phyloP scores from a whole-genome alignment of 352 stramenopile species.

The Phytophthora nicotianae region DNA sequence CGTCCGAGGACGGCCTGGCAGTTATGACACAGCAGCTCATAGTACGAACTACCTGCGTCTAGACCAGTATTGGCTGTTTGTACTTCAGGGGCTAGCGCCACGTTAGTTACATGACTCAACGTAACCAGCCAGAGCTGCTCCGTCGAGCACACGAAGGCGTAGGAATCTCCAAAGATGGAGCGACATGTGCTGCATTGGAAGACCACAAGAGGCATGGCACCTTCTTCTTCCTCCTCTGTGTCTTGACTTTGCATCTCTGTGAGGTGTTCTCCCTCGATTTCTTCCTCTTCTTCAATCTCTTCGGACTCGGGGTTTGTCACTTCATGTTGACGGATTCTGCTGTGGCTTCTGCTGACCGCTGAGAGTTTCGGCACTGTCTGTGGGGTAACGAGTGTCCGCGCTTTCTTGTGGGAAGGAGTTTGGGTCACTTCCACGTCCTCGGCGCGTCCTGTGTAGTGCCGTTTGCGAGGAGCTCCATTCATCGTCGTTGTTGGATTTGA shows the following conservation, averaged over 20 bases:
- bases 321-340: slow-evolving; percentile 13
- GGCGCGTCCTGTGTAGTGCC: slow-evolving; percentile 25
- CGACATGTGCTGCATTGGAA: slow-evolving; percentile 87
- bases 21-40: slow-evolving; percentile 79
- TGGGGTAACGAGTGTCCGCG: slow-evolving; percentile 21
- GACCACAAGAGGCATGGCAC: slow-evolving; percentile 68
- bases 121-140: slow-evolving; percentile 75
- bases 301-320: slow-evolving; percentile 37
- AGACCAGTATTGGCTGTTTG: slow-evolving; percentile 56
- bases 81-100: slow-evolving; percentile 47
- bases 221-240: slow-evolving; percentile 45
- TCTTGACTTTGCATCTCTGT: slow-evolving; percentile 22
- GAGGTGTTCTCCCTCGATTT: slow-evolving; percentile 21
- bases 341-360: slow-evolving; percentile 11
- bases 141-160: slow-evolving; percentile 81
- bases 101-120: slow-evolving; percentile 74
- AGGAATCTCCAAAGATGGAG: slow-evolving; percentile 85
- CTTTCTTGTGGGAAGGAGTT: slow-evolving; percentile 42
- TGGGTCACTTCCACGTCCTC: slow-evolving; percentile 24
- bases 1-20: slow-evolving; percentile 81
- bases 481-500: slow-evolving; percentile 9
- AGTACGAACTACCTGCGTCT: slow-evolving; percentile 74
- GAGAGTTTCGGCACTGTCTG: slow-evolving; percentile 13
- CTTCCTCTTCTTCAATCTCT: slow-evolving; percentile 43
- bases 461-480: slow-evolving; percentile 66